Evolutionary conservation across 495 filamentous ascomycete genomes (phyloP), one percentile per base, ranked within the genome.

Genomic region (Talaromyces borbonicus): DNA sequence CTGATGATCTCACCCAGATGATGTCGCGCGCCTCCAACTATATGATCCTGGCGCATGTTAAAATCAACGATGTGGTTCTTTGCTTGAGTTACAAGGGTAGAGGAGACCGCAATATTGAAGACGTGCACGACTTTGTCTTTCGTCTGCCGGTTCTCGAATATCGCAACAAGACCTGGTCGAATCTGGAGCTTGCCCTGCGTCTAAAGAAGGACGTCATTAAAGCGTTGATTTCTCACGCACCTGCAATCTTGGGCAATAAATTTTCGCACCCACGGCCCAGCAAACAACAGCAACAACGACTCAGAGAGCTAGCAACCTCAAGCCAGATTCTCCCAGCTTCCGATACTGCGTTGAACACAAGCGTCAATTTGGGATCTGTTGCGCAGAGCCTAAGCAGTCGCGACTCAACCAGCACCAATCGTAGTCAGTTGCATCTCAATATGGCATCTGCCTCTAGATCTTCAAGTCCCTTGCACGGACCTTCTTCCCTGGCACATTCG

Each of bases 151-250:
- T 84, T 12, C 79, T 99, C 30, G 92, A 99, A 59, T 97, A 95
- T 60, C 77, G 86, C 40, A 97, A 99, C 69, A 97, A 96, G 67
- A 97, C 89, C 8, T 99, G 92, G 92, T 96, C 90, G 14, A 97
- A 97, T 60, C 78, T 97, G 6, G 92, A 99, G 51, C 77, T 99
- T 8, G 89, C 90, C 1, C 68, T 96, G 40, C 82, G 84, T 15
- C 69, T 99, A 36, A 97, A 99, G 73, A 87, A 84, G 52, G 88
- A 93, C 45, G 85, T 96, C 52, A 92, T 94, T 61, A 83, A 84
- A 55, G 93, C 93, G 1, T 74, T 98, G 16, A 90, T 98, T 55
- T 90, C 87, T 23, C 92, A 98, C 61, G 86, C 90, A 2, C 90
- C 90, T 18, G 90, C 93, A 40, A 97, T 98, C 55, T 83, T 98